A percentile compares a stretch with the other conserved stretches of the same genome.
Conservation (phyloP, 2,329 filamentous ascomycete genomes). For the Aspergillus piperis region DNA sequence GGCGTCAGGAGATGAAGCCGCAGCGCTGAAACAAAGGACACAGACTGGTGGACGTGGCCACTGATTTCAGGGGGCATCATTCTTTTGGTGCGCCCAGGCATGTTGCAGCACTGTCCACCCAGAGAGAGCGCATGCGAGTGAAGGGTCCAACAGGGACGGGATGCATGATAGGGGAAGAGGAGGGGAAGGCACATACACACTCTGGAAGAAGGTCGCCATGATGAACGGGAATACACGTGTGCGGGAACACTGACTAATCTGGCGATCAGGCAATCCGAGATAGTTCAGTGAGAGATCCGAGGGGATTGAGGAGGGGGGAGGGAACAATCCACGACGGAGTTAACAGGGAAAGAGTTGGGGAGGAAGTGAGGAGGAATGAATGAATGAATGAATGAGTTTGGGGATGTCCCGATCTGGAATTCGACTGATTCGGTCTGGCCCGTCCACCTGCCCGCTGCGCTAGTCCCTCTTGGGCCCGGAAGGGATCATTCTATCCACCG, state of each 20-base stretch:
- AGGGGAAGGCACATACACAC: constrained; percentile 46
- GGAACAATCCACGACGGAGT: background rate
- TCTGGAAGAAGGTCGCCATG: constrained; percentile 54
- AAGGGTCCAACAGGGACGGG: constrained; percentile 24
- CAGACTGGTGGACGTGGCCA: background rate
- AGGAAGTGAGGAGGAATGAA: constrained; percentile 6
- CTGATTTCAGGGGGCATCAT: constrained; percentile 3
- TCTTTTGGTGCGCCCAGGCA: background rate
- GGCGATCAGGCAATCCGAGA: background rate
- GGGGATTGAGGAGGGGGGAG: constrained; percentile 2
- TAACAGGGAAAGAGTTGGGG: constrained; percentile 1
- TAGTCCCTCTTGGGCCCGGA: constrained; percentile 26
- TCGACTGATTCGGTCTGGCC: constrained; percentile 22
- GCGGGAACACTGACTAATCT: background rate
- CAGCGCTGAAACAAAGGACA: constrained; percentile 6
- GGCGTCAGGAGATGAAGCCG: constrained; percentile 3
- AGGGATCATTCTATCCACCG: constrained; percentile 27
- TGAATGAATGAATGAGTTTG: constrained; percentile 6
- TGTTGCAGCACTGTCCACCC: background rate
- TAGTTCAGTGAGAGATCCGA: background rate
- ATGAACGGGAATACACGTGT: constrained; percentile 13
- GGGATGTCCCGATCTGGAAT: background rate
- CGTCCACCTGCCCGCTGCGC: constrained; percentile 19
- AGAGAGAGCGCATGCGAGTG: constrained; percentile 26
- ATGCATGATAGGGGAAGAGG: constrained; percentile 12